Evolutionary conservation across 2,329 filamentous ascomycete genomes (phyloP).

Genomic region (Cyclaneusma minus): DNA sequence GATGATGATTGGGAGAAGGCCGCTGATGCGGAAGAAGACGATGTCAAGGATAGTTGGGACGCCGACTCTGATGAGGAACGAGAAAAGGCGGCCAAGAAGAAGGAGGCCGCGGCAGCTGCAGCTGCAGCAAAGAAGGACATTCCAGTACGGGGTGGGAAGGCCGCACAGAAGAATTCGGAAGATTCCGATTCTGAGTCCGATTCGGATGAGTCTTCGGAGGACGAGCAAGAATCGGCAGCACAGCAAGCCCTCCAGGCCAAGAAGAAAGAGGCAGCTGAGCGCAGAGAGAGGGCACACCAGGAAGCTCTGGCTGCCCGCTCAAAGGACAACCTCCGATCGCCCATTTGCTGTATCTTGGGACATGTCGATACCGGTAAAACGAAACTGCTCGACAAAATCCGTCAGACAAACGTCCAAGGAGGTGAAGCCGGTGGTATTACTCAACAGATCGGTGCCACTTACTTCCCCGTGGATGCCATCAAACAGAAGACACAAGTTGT

Average conservation of each 20-base stretch:
- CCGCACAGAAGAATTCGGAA: constrained; percentile 7
- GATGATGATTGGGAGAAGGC: constrained; percentile 84
- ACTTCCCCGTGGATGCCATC: constrained; percentile 92
- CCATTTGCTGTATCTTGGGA: constrained; percentile 98
- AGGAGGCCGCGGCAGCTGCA: constrained; percentile 9
- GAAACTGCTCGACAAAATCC: constrained; percentile 96
- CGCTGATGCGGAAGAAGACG: constrained; percentile 58
- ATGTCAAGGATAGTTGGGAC: constrained; percentile 92
- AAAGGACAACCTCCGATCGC: constrained; percentile 86
- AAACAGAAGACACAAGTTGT: constrained; percentile 85
- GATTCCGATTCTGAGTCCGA: constrained; percentile 36
- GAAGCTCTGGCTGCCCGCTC: constrained; percentile 83
- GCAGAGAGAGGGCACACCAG: constrained; percentile 79
- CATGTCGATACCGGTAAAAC: constrained; percentile 99
- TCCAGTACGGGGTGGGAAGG: constrained; percentile 4
- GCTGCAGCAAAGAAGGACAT: constrained; percentile 7
- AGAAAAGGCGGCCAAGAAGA: constrained; percentile 22
- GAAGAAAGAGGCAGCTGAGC: constrained; percentile 79
- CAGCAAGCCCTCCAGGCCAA: constrained; percentile 57
- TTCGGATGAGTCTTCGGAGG: constrained; percentile 49
- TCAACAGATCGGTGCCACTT: constrained; percentile 97
- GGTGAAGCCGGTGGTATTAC: constrained; percentile 99
- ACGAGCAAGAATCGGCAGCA: constrained; percentile 61
- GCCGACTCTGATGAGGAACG: constrained; percentile 62
- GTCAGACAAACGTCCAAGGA: constrained; percentile 96